phyloP scores from a whole-genome alignment of 2,329 filamentous ascomycete species.

The Herpotrichia juniperi region DNA sequence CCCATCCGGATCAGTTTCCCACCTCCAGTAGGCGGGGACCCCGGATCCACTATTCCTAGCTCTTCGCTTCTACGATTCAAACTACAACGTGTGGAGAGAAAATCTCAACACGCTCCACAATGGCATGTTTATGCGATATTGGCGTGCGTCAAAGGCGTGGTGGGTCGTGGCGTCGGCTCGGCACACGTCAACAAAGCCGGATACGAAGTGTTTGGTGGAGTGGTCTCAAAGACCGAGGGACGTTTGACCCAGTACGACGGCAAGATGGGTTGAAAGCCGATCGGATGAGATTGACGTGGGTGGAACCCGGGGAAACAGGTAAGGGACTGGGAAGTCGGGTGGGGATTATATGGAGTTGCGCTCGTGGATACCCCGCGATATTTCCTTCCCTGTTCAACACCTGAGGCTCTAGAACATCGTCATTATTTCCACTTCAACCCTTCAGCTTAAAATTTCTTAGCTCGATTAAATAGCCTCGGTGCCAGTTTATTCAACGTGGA shows the following conservation, averaged over 20 bases:
- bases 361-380: not conserved
- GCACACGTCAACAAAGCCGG: constrained; percentile 10
- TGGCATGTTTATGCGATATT: too few species aligned
- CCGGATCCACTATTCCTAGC: too few species aligned
- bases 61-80: not conserved
- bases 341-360: not conserved
- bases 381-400: not conserved
- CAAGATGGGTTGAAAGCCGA: not conserved
- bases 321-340: not conserved
- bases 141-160: constrained; percentile 2
- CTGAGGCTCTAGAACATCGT: not conserved
- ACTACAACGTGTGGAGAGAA: not conserved
- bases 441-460: too few species aligned
- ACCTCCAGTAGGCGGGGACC: too few species aligned
- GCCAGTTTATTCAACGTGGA: constrained; percentile 4
- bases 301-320: constrained; percentile 1
- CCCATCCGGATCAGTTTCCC: too few species aligned
- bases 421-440: too few species aligned
- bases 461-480: too few species aligned
- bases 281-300: constrained; percentile 5
- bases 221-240: not conserved
- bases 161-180: not conserved
- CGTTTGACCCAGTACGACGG: not conserved
- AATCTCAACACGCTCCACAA: too few species aligned
- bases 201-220: not conserved